Percentiles rank a stretch among this genome's conserved stretches.
These are phyloP conservation scores for Lachnellula suecica DNA, from an alignment of 2,329 filamentous ascomycete genomes.

Conservation along the genomic window DNA sequence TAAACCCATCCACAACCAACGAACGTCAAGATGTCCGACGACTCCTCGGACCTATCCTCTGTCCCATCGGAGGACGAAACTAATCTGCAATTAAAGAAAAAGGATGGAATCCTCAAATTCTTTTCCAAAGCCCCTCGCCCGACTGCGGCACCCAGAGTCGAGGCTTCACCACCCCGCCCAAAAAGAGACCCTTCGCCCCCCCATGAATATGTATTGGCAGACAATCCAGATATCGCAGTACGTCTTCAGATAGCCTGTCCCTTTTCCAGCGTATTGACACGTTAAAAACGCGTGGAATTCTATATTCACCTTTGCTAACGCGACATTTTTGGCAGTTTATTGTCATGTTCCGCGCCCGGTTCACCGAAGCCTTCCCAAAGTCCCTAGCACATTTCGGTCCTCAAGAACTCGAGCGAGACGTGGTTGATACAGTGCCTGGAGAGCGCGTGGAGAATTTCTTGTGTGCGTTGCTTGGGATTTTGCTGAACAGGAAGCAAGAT, in stretches of 20 bases:
- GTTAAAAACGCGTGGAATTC: conserved; percentile 50
- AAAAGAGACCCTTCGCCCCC: conserved; percentile 86
- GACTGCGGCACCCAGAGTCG: conserved; percentile 49
- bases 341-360: conserved; percentile 95
- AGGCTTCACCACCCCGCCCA: conserved; percentile 61
- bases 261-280: conserved; percentile 41
- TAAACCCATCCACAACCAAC: conserved; percentile 11
- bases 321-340: conserved; percentile 69
- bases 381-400: conserved; percentile 88
- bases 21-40: conserved; percentile 43
- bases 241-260: conserved; percentile 48
- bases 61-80: conserved; percentile 54
- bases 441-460: conserved; percentile 85
- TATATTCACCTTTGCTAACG: conserved; percentile 30
- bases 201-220: conserved; percentile 85
- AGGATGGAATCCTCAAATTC: conserved; percentile 65
- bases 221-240: conserved; percentile 91
- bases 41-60: conserved; percentile 63
- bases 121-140: conserved; percentile 54
- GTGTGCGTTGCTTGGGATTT: conserved; percentile 82
- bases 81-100: conserved; percentile 49
- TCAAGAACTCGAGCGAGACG: conserved; percentile 88
- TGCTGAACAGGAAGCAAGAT: conserved; percentile 97
- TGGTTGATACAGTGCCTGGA: conserved; percentile 75
- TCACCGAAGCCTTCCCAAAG: conserved; percentile 84